Evolutionary conservation across 805 yeast genomes (phyloP).

Genomic region (Ogataea nitratoaversa): DNA sequence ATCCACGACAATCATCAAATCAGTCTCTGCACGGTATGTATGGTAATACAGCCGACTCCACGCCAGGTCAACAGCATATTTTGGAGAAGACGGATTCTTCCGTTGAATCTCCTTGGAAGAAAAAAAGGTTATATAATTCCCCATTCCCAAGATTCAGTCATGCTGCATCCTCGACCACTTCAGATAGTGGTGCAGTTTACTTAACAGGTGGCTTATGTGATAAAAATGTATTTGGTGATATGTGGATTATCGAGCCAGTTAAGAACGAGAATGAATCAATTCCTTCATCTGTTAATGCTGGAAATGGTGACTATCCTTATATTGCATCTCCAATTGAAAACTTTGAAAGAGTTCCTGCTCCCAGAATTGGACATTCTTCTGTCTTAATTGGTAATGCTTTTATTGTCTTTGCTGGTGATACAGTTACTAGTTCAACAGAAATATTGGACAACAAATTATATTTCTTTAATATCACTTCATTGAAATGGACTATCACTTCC

Average conservation of each 20-base stretch:
- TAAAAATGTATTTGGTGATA: conserved; percentile 88
- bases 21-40: no score
- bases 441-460: conserved; percentile 87
- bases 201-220: conserved; percentile 96
- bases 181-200: conserved; percentile 77
- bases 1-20: conserved; percentile 3
- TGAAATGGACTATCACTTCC: conserved; percentile 75
- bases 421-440: conserved; percentile 71
- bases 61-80: not conserved
- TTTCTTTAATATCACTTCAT: conserved; percentile 73
- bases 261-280: conserved; percentile 17
- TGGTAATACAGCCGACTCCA: not conserved
- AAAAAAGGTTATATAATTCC: conserved; percentile 59
- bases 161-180: conserved; percentile 70
- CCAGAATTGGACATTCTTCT: conserved; percentile 94
- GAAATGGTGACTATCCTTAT: conserved; percentile 32
- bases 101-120: conserved; percentile 55
- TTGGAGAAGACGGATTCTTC: not conserved
- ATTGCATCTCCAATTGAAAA: conserved; percentile 58
- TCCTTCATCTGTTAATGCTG: not conserved
- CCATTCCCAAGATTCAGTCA: conserved; percentile 97
- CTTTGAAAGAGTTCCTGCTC: conserved; percentile 81
- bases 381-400: conserved; percentile 92
- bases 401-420: conserved; percentile 95
- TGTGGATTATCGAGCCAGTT: conserved; percentile 77